Percentiles rank a stretch among this genome's conserved stretches.
Evolutionary conservation across 1,284 basidiomycete genomes (phyloP).

Genomic region (Sanghuangporus sanghuang): DNA sequence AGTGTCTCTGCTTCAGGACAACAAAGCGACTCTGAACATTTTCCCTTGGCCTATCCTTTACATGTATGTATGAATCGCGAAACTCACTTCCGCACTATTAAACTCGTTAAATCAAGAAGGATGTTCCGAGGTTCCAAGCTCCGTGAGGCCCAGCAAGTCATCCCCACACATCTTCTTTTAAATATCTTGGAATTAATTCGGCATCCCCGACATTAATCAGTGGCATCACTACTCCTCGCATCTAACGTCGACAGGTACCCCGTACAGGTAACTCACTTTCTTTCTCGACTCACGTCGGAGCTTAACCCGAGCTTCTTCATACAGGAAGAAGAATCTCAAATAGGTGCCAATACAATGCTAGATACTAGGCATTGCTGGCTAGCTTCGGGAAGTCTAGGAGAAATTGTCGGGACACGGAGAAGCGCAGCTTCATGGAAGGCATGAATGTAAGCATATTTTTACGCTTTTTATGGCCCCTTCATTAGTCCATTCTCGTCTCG

Average conservation of each 20-base stretch:
- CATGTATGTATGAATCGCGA: no score
- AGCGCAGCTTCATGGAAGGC: no score
- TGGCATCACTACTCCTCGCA: background rate
- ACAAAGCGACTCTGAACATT: no score
- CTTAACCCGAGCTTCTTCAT: background rate
- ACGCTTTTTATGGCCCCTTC: background rate
- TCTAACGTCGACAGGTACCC: background rate
- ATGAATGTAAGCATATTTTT: no score
- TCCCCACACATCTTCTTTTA: background rate
- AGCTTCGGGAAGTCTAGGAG: background rate
- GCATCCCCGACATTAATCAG: background rate
- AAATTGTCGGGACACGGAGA: no score
- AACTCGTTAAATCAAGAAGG: no score
- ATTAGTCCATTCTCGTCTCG: background rate
- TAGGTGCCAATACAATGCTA: background rate
- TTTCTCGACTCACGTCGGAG: background rate
- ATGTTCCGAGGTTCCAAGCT: no score
- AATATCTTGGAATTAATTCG: background rate
- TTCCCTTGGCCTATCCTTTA: no score
- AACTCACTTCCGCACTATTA: no score
- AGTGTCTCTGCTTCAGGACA: no score
- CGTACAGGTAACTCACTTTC: background rate
- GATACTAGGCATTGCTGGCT: background rate
- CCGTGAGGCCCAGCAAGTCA: no score
- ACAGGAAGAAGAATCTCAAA: background rate